Conservation (phyloP, 148 eudicot species). For the Silene latifolia region DNA sequence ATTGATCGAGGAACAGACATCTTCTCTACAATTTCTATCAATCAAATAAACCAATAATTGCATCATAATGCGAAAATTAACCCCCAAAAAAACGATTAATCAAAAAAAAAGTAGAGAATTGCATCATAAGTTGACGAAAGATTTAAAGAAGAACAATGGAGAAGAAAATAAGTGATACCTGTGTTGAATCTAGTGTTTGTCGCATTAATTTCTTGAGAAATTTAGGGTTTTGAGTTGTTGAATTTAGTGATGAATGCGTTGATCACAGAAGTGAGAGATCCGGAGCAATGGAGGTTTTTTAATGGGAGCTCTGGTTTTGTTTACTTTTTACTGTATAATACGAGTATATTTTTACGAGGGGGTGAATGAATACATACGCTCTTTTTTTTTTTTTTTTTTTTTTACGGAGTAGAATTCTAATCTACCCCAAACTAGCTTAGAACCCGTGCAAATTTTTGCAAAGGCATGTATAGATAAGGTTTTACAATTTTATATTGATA, state of each 20-base stretch:
- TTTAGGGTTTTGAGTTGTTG: not conserved
- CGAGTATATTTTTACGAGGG: no score
- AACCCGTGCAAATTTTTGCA: no score
- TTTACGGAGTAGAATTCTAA: no score
- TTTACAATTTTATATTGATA: no score
- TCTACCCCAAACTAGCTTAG: no score
- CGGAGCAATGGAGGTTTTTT: not conserved
- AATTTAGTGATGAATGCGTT: not conserved
- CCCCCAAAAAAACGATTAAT: not conserved
- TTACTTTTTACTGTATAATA: no score
- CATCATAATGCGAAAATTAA: no score
- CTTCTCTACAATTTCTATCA: constrained; percentile 20
- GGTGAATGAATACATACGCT: no score
- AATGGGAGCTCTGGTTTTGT: no score
- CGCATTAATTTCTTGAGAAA: not conserved
- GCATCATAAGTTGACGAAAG: no score
- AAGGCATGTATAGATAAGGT: no score
- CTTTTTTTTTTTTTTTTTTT: no score
- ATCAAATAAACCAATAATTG: not conserved
- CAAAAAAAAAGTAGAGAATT: not conserved
- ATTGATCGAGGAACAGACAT: constrained; percentile 38
- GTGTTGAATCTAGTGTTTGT: not conserved
- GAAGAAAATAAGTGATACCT: not conserved
- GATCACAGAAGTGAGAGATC: not conserved
- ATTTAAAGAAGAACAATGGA: not conserved